phyloP scores from a whole-genome alignment of 805 yeast genomes.

The Zygosaccharomyces gambellarensis region DNA sequence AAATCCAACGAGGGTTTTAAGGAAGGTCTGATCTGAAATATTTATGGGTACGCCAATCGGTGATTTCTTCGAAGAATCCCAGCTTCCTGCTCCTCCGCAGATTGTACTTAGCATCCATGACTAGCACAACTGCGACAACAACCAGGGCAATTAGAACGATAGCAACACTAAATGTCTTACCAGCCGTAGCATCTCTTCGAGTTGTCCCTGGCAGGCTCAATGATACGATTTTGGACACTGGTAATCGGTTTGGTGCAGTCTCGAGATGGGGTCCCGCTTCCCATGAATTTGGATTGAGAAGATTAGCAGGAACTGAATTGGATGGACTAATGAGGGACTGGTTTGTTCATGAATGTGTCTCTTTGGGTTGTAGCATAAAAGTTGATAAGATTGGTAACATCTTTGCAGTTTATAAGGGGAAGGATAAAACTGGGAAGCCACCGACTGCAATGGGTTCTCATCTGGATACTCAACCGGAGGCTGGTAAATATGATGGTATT shows the following conservation, averaged over 20 bases:
- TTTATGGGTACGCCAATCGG: neutral
- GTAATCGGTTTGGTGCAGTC: conserved; percentile 55
- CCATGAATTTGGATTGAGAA: conserved; percentile 63
- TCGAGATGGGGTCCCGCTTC: conserved; percentile 52
- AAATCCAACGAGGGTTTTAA: neutral
- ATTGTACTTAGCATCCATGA: neutral
- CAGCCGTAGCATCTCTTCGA: conserved; percentile 26
- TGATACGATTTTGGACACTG: conserved; percentile 58
- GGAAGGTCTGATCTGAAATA: neutral
- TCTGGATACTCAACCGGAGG: conserved; percentile 73
- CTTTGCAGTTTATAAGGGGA: conserved; percentile 60
- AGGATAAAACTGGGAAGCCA: conserved; percentile 36
- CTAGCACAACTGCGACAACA: neutral
- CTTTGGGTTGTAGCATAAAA: conserved; percentile 52
- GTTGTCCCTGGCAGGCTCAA: conserved; percentile 43
- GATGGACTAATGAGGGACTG: conserved; percentile 64
- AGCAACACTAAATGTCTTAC: conserved; percentile 15
- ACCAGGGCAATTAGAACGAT: conserved; percentile 2
- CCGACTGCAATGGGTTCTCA: conserved; percentile 73
- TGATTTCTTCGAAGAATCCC: neutral
- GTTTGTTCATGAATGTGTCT: conserved; percentile 50
- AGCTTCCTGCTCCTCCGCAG: neutral
- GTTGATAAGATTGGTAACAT: conserved; percentile 66
- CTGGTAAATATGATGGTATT: conserved; percentile 73
- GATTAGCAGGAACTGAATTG: conserved; percentile 57